phyloP scores from a whole-genome alignment of 2,329 filamentous ascomycete genomes.

The Sporothrix curviconia region DNA sequence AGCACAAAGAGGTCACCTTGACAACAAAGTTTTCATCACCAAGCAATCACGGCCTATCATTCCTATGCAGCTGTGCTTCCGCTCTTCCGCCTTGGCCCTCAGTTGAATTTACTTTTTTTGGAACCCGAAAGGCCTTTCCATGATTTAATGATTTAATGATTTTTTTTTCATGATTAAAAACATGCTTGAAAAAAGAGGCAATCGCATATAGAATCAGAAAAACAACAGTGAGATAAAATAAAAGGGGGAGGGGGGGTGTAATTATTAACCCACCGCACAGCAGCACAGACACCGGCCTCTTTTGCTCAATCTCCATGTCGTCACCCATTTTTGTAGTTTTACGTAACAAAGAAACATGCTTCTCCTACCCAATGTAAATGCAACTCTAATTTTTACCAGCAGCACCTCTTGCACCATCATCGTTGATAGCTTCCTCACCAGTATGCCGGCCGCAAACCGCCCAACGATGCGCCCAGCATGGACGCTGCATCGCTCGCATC shows the following conservation, averaged over 20 bases:
- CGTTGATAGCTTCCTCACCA: conserved; percentile 21
- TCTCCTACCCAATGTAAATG: conserved; percentile 11
- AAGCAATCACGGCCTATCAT: no score
- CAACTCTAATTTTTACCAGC: not conserved
- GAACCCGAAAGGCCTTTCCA: no score
- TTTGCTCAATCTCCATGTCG: not conserved
- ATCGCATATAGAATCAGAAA: not conserved
- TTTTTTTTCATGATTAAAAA: not conserved
- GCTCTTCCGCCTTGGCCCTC: not conserved
- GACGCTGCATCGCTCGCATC: conserved; percentile 36
- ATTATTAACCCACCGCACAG: not conserved
- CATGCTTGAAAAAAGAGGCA: not conserved
- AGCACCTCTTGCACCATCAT: not conserved
- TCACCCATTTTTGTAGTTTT: not conserved
- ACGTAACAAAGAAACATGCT: not conserved
- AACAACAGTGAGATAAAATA: not conserved
- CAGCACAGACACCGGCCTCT: no score
- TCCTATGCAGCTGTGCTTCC: not conserved
- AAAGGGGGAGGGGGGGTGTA: no score
- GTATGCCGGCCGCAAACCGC: conserved; percentile 29
- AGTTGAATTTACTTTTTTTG: no score
- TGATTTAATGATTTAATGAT: not conserved
- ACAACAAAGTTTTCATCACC: no score
- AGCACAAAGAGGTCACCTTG: not conserved
- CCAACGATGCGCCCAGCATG: conserved; percentile 48